Evolutionary conservation across 2,329 filamentous ascomycete genomes (phyloP), one percentile per base, ranked within the genome.

Genomic region (Epichloe coenophiala): DNA sequence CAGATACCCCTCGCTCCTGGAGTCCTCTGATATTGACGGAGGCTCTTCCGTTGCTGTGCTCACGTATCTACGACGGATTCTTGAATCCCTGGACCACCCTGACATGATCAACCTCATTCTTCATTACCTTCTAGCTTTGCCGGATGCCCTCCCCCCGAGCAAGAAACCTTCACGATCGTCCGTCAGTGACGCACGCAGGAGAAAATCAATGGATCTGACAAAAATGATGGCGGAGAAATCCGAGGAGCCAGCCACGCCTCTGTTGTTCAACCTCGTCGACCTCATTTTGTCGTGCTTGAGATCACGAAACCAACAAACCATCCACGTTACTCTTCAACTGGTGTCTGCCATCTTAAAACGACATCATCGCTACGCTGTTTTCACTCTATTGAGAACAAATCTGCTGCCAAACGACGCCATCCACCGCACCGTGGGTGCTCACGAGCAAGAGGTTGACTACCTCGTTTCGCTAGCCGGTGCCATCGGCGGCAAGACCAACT

Each of bases 1-100:
- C 58, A 93, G 88, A 70, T 95, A 98, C 64, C 93, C 93, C 2
- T 98, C 94, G 1, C 74, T 98, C 35, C 76, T 98, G 13, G 91
- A 98, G 66, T 98, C 93, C 9, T 97, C 93, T 1, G 93, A 98
- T 69, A 86, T 94, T 39, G 91, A 97, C 66, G 93, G 91, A 57
- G 93, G 93, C 49, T 98, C 93, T 6, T 95, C 93, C 1, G 89
- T 97, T 21, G 93, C 93, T 3, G 93, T 98, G 12, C 74, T 97
- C 55, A 96, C 90, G 2, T 97, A 98, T 65, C 75, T 98, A 37
- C 84, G 86, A 52, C 84, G 87, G 41, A 95, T 97, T 50, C 76
- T 98, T 5, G 90, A 96, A 64, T 86, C 88, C 1, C 74, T 98
- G 13, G 88, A 96, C 55, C 89, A 97, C 63, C 87, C 88, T 7